phyloP scores from a whole-genome alignment of 345 rosid genomes.

The Heritiera littoralis region DNA sequence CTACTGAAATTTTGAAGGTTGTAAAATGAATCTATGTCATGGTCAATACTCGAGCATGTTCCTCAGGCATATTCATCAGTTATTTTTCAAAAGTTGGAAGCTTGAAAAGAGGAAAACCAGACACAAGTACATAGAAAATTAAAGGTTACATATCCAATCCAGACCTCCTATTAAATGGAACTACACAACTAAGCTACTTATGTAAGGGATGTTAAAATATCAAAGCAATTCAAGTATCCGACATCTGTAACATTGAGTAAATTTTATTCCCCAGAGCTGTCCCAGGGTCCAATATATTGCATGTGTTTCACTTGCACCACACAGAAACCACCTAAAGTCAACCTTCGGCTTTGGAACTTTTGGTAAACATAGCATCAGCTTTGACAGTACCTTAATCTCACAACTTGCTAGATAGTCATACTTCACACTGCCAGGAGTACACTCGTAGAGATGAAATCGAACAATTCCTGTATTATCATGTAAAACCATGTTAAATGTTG shows the following conservation, averaged over 20 bases:
- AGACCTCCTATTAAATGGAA: not conserved
- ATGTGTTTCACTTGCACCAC: not conserved
- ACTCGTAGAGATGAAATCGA: constrained; percentile 69
- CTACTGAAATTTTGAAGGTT: not conserved
- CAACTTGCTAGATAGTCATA: constrained; percentile 75
- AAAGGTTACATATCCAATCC: not conserved
- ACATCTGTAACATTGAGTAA: not conserved
- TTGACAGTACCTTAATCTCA: constrained; percentile 74
- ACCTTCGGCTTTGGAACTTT: not conserved
- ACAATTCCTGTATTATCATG: constrained; percentile 75
- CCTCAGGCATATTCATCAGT: constrained; percentile 1
- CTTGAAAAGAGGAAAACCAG: constrained; percentile 16
- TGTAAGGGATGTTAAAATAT: not conserved
- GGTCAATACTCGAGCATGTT: constrained; percentile 9
- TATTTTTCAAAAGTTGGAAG: not conserved
- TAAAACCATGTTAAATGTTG: constrained; percentile 89
- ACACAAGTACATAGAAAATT: not conserved
- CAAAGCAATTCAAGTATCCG: not conserved
- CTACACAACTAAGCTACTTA: not conserved
- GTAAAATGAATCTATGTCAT: not conserved
- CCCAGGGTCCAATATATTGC: not conserved
- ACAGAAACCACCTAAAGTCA: constrained; percentile 14
- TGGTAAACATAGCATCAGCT: not conserved
- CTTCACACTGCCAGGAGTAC: constrained; percentile 61
- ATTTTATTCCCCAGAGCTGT: not conserved